Conservation (phyloP, 1,284 basidiomycete genomes). For the Agaricales sp. region DNA sequence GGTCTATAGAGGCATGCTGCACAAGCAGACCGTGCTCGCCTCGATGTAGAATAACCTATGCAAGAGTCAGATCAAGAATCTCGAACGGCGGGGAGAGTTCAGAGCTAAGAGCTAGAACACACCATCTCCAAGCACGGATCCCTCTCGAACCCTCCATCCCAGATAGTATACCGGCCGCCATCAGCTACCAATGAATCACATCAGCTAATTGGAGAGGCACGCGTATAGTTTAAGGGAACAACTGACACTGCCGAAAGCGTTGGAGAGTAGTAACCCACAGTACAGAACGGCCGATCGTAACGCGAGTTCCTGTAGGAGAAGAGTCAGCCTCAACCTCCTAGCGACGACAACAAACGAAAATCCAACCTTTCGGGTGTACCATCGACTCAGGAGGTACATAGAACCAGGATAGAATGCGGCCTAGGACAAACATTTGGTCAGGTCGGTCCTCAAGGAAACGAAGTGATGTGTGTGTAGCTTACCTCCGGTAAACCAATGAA, state of each 20-base stretch:
- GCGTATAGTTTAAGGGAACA: not conserved
- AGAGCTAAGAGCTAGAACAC: not conserved
- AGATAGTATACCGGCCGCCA: constrained; percentile 30
- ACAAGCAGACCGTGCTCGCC: constrained; percentile 5
- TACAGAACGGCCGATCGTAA: constrained; percentile 65
- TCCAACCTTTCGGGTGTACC: constrained; percentile 53
- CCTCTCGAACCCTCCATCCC: constrained; percentile 33
- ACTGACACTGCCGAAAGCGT: constrained; percentile 64
- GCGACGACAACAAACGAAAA: too few species aligned
- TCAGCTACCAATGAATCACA: constrained; percentile 12
- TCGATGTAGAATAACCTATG: constrained; percentile 18
- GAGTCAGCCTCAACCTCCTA: too few species aligned
- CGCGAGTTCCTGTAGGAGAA: constrained; percentile 44
- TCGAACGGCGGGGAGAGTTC: constrained; percentile 1
- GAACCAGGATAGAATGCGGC: constrained; percentile 58
- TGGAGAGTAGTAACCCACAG: constrained; percentile 59
- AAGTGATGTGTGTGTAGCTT: too few species aligned
- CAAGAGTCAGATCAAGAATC: too few species aligned
- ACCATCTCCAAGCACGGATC: constrained; percentile 32
- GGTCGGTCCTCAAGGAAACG: too few species aligned
- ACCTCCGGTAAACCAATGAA: constrained; percentile 58
- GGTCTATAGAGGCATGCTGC: too few species aligned
- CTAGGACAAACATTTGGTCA: constrained; percentile 20
- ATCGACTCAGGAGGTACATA: constrained; percentile 49
- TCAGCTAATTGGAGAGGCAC: too few species aligned